phyloP scores from a whole-genome alignment of 495 filamentous ascomycete species.

The Lepraria neglecta region DNA sequence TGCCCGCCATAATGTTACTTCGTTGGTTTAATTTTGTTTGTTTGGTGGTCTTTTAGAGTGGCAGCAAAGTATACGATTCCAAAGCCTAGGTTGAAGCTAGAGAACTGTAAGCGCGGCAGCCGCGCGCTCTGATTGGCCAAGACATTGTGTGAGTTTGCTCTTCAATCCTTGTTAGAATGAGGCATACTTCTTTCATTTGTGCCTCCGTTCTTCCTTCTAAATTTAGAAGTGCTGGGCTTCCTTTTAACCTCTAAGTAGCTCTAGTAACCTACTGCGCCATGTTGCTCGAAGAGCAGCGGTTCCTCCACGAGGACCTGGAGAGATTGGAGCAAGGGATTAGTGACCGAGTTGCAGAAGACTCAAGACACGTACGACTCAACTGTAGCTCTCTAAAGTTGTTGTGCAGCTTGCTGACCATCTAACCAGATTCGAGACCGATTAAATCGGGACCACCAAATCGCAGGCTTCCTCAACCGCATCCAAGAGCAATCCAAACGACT shows the following conservation, averaged over 20 bases:
- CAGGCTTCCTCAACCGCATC: conserved; percentile 78
- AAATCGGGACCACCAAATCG: conserved; percentile 82
- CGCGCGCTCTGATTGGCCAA: conserved; percentile 15
- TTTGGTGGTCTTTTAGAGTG: background rate
- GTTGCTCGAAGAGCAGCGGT: conserved; percentile 87
- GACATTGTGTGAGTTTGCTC: conserved; percentile 1
- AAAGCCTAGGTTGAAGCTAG: background rate
- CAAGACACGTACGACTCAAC: conserved; percentile 61
- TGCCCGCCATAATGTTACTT: conserved; percentile 65
- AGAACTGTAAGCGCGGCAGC: conserved; percentile 10
- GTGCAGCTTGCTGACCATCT: conserved; percentile 29
- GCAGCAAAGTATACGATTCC: background rate
- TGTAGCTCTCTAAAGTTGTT: background rate
- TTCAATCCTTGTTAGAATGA: background rate
- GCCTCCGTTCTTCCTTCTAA: background rate
- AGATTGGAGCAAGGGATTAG: conserved; percentile 88
- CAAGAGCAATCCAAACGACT: conserved; percentile 76
- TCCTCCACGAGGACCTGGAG: conserved; percentile 91
- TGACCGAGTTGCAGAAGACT: conserved; percentile 81
- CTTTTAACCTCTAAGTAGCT: background rate
- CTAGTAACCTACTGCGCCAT: conserved; percentile 37
- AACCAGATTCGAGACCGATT: conserved; percentile 76
- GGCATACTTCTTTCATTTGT: background rate
- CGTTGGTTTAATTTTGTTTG: background rate
- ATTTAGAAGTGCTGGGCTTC: background rate